Evolutionary conservation across 345 rosid genomes (phyloP).

Genomic region (Eucalyptus dawsonii): DNA sequence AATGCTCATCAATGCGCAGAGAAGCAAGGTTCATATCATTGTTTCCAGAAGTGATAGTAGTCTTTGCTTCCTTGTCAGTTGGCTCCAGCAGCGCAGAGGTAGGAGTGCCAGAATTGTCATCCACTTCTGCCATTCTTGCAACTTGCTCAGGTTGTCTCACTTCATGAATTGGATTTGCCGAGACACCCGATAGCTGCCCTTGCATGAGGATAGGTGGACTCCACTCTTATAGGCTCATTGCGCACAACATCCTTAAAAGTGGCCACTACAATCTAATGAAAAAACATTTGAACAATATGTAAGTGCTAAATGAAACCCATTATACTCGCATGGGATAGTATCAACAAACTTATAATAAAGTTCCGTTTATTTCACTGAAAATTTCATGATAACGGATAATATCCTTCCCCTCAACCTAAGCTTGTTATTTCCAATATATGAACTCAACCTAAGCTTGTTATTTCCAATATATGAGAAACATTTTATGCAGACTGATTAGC

Average conservation of each 20-base stretch:
- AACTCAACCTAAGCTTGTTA: no score
- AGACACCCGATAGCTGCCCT: no score
- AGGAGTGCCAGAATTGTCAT: neutral
- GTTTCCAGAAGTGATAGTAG: neutral
- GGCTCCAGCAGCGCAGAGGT: neutral
- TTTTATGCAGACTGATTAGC: no score
- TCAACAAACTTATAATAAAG: neutral
- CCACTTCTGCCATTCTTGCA: neutral
- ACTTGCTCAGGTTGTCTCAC: neutral
- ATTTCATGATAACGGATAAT: neutral
- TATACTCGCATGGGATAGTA: accelerated
- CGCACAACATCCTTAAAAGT: neutral
- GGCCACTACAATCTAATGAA: neutral
- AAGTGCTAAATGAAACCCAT: neutral
- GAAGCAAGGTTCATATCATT: neutral
- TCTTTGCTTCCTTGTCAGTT: neutral
- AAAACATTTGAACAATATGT: neutral
- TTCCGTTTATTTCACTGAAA: neutral
- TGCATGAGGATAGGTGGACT: no score
- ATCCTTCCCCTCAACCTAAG: neutral
- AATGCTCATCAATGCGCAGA: neutral
- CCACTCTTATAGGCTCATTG: no score
- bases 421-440: no score
- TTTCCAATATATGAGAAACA: no score
- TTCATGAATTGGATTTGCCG: neutral